Base-by-base conservation (phyloP, 192 early-diverging fungal species). In the Phlyctochytrium planicorne region DNA sequence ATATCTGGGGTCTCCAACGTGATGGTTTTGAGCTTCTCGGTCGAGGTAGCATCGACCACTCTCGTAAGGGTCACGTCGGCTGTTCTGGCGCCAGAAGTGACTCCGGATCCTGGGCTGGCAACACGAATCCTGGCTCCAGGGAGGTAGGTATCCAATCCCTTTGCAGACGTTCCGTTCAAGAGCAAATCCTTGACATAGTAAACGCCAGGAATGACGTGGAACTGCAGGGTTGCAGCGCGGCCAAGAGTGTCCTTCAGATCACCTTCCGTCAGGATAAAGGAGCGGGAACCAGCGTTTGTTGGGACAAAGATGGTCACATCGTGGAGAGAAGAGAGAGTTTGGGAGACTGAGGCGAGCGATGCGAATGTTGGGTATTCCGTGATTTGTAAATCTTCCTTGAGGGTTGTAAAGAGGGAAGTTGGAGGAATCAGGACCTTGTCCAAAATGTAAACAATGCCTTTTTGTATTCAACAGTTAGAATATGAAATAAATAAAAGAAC, bases 391-490 rank as follows among this genome's bases (percentile, higher is more conserved):
- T 56, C 29, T 6, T 20, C 56, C 27, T 66, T 47, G 59, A 66
- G 16, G 53, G 64, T 47, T 29, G 17, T 40, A 10, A 66, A 35
- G 34, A 72, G 24, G 35, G 65, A 55, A n/a, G 63, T 24, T 6
- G 70, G 70, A 32, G 65, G 65, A 2, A 47, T 23, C 57, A 72
- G 57, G 32, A 72, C 63, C 6, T 29, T 30, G 64, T 47, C 37
- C 25, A 72, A 35, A n/a, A 72, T 47, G 47, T 72, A 64, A 52
- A 72, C 66, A 31, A 72, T 61, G 20, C 63, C 70, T 72, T 25
- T 25, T 34, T 25, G 27, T 62, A 31, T 10, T 20, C 16, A 31
- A 20, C 12, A 62, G 3, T 24, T 6, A 32, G 33, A 62, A 31
- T 23, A 24, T 23, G 47, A n/a, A 53, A 1, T 14, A 53, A 34